A percentile compares a stretch with the other conserved stretches of the same genome.
These are phyloP conservation scores for Leishmania gerbilli DNA, from an alignment of 208 protist species.

Conservation along the genomic window DNA sequence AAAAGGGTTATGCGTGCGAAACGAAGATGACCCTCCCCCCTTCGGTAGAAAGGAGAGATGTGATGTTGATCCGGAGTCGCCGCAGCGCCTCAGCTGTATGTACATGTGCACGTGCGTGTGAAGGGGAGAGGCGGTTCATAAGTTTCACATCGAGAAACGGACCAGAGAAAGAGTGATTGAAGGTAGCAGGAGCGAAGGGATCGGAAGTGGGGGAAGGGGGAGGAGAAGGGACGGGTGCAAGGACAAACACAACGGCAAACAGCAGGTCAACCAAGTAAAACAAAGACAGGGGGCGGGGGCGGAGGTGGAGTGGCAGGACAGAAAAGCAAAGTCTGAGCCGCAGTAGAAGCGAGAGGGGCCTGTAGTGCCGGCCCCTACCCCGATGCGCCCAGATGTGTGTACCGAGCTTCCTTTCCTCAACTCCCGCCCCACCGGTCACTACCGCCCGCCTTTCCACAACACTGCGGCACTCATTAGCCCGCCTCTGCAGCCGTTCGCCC, in stretches of 20 bases:
- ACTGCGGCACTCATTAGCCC: neutral
- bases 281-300: neutral
- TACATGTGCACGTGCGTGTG: neutral
- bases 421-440: neutral
- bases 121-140: neutral
- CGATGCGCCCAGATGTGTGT: neutral
- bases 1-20: neutral
- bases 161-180: neutral
- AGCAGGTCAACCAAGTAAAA: neutral
- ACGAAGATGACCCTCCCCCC: neutral
- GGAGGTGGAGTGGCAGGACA: neutral
- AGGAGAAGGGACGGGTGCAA: neutral
- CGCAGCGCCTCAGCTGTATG: neutral
- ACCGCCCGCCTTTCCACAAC: neutral
- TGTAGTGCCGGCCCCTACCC: too few relatives aligned
- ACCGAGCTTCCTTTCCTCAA: neutral
- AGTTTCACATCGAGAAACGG: neutral
- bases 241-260: neutral
- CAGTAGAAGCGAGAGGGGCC: neutral
- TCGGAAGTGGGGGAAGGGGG: neutral
- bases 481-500: neutral
- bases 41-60: neutral
- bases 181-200: neutral
- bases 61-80: neutral
- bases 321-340: neutral